Evolutionary conservation across 2,329 filamentous ascomycete species (phyloP).

Genomic region (Blastomyces parvus): DNA sequence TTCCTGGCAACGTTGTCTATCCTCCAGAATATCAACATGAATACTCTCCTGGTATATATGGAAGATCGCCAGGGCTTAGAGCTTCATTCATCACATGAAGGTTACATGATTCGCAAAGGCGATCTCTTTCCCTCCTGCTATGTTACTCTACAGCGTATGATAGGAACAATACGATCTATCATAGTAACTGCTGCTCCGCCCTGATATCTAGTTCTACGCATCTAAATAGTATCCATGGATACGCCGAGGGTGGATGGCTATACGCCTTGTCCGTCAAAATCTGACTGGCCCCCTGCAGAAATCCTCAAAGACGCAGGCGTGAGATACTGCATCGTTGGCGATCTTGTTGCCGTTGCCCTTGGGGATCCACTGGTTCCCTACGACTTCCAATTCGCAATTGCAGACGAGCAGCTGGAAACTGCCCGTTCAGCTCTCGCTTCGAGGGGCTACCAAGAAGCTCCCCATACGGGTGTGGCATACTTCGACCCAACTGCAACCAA

Average conservation of each 20-base stretch:
- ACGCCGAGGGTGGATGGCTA: not conserved
- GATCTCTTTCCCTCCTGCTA: no score
- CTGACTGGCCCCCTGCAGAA: not conserved
- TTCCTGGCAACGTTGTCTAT: no score
- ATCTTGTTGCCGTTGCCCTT: constrained; percentile 6
- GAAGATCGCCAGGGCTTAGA: no score
- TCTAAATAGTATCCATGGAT: not conserved
- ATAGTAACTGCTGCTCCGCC: not conserved
- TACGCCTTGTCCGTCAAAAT: not conserved
- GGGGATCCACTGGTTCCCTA: constrained; percentile 5
- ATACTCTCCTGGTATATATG: no score
- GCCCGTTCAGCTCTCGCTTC: constrained; percentile 3
- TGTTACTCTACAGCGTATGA: no score
- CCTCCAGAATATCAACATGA: no score
- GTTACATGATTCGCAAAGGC: no score
- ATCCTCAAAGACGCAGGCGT: constrained; percentile 7
- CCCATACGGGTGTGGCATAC: no score
- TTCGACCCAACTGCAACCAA: constrained; percentile 4
- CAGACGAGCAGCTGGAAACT: constrained; percentile 10
- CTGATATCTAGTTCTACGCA: not conserved
- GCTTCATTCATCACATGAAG: no score
- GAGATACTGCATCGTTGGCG: constrained; percentile 11
- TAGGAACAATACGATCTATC: not conserved
- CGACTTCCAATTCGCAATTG: constrained; percentile 9
- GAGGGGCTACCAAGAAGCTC: not conserved